A percentile compares a stretch with the other conserved stretches of the same genome.
These are phyloP conservation scores for Fraxinus sp. DNA, from an alignment of 305 asterid species.

Conservation along the genomic window DNA sequence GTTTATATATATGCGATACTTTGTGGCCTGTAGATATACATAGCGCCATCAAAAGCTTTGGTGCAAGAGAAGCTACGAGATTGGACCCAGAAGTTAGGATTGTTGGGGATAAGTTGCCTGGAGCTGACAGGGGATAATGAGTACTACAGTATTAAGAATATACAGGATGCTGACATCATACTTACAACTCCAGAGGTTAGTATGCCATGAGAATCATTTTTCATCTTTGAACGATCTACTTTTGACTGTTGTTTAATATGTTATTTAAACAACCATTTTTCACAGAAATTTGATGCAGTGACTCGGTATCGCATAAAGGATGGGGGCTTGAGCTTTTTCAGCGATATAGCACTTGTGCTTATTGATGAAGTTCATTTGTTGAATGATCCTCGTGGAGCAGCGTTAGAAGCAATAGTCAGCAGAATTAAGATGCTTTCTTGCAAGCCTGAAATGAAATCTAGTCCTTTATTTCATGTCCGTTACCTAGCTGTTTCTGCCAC, in stretches of 20 bases:
- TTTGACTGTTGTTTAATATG: conserved; percentile 14
- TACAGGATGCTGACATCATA: conserved; percentile 91
- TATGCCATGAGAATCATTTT: conserved; percentile 15
- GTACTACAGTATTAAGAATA: conserved; percentile 53
- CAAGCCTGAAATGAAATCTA: conserved; percentile 76
- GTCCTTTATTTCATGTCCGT: conserved; percentile 79
- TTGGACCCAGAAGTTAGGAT: conserved; percentile 83
- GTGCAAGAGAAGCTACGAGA: conserved; percentile 91
- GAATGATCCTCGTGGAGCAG: conserved; percentile 97
- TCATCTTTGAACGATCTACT: conserved; percentile 21
- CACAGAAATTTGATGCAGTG: conserved; percentile 91
- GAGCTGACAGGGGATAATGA: conserved; percentile 97
- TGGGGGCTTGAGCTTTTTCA: conserved; percentile 93
- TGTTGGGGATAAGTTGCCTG: conserved; percentile 75
- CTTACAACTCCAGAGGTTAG: conserved; percentile 97
- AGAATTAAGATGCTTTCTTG: conserved; percentile 86
- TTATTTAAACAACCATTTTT: conserved; percentile 22
- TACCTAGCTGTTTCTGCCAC: conserved; percentile 96
- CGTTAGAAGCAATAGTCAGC: conserved; percentile 90
- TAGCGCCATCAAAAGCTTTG: conserved; percentile 95
- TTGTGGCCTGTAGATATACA: conserved; percentile 59
- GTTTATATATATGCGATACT: conserved; percentile 1
- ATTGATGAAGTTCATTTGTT: conserved; percentile 97
- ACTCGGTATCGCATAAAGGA: conserved; percentile 85
- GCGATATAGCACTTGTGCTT: conserved; percentile 89